Base-by-base conservation (phyloP, 345 rosid species). In the Populus tremula region DNA sequence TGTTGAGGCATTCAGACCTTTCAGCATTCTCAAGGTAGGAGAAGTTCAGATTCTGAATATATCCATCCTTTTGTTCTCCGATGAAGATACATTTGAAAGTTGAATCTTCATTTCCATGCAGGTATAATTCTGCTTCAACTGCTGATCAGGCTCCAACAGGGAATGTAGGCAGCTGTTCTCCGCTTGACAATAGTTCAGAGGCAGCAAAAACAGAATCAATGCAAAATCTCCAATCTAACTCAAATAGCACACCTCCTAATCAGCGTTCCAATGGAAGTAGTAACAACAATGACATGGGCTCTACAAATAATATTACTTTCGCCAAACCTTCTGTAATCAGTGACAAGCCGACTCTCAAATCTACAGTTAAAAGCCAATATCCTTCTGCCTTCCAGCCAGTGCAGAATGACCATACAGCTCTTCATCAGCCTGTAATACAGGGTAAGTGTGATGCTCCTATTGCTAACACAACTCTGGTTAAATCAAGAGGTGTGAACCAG, bases 1-100 rank as follows among this genome's bases (percentile, higher is more conserved):
- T 85, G 50, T 72, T 87, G 59, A 83, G 85, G 67, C 89, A 72
- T 78, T 87, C 92, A 41, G 86, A 82, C 74, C 79, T 80, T 73
- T 89, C 90, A 25, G 89, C 92, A 76, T 87, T 89, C 77, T 85
- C 89, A 45, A 89, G 87, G 89, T 86, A 77, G n/a, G 67, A 68
- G 29, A 59, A 74, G 66, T 64, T 25, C 38, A 54, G 65, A 4
- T 72, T 66, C 21, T 6, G 16, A 69, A 27, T 35, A 17, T 25
- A 71, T 56, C 29, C 12, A 65, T 53, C 18, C 4, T 49, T 20
- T 66, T 49, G 65, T 16, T 18, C 50, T 49, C 62, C 61, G 14
- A 64, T 62, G 31, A 31, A 72, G 67, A 8, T 23, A 38, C 77
- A 75, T 71, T 61, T 62, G 53, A 74, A 63, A 23, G 5, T 61